Percentiles rank a stretch among this genome's conserved stretches.
These are phyloP conservation scores for Fusarium abutilonis DNA, from an alignment of 2,329 filamentous ascomycete genomes.

Conservation along the genomic window DNA sequence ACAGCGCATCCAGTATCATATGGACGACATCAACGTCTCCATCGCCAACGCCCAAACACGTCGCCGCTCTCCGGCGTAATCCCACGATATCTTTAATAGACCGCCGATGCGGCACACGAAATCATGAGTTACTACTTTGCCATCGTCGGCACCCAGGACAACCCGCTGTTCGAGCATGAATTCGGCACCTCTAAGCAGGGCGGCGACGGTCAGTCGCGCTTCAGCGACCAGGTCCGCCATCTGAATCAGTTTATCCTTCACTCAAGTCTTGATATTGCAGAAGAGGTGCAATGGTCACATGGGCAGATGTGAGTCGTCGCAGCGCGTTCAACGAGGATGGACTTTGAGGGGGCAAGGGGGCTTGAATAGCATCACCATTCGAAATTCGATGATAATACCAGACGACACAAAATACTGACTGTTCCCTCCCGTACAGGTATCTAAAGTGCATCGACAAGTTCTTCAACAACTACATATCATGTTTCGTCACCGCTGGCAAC, in stretches of 20 bases:
- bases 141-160: constrained; percentile 94
- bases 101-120: constrained; percentile 44
- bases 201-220: constrained; percentile 90
- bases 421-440: constrained; percentile 68
- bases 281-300: constrained; percentile 93
- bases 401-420: constrained; percentile 10
- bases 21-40: constrained; percentile 5
- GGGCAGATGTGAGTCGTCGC: constrained; percentile 74
- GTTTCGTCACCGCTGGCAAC: constrained; percentile 92
- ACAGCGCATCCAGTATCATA: constrained; percentile 3
- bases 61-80: not conserved
- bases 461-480: constrained; percentile 94
- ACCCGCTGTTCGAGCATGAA: constrained; percentile 94
- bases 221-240: constrained; percentile 86
- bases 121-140: constrained; percentile 98
- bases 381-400: not conserved
- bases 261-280: constrained; percentile 91
- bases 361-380: not conserved
- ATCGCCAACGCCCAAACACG: constrained; percentile 6
- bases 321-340: not conserved
- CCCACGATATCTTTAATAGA: not conserved
- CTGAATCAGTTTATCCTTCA: constrained; percentile 99
- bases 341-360: constrained; percentile 3
- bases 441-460: constrained; percentile 97
- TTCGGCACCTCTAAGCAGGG: constrained; percentile 97